These are phyloP conservation scores for Vanderwaltozyma tropicalis DNA, from an alignment of 805 yeast species.

Conservation along the genomic window DNA sequence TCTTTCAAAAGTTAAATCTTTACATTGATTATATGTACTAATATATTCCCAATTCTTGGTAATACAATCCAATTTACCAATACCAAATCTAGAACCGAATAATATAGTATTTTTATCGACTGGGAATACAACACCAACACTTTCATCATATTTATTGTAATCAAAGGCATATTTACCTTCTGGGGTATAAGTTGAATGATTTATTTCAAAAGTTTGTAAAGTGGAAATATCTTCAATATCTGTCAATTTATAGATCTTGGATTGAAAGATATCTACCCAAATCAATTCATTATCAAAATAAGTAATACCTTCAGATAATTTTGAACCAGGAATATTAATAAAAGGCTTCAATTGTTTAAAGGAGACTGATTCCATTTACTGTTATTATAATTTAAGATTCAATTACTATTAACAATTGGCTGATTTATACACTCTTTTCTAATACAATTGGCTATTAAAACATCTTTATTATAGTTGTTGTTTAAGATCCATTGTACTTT, in stretches of 20 bases:
- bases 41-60: conserved; percentile 31
- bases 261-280: conserved; percentile 35
- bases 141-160: conserved; percentile 20
- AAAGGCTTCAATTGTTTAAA: conserved; percentile 9
- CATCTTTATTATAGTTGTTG: too few relatives aligned
- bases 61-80: conserved; percentile 42
- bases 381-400: neutral
- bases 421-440: too few relatives aligned
- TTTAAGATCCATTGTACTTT: too few relatives aligned
- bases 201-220: conserved; percentile 14
- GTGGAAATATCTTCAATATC: conserved; percentile 17
- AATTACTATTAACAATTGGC: too few relatives aligned
- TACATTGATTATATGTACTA: conserved; percentile 26
- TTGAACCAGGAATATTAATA: conserved; percentile 14
- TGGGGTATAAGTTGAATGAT: conserved; percentile 11
- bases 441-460: too few relatives aligned
- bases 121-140: conserved; percentile 65
- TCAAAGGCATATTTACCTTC: conserved; percentile 8
- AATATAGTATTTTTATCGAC: conserved; percentile 41
- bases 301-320: conserved; percentile 59
- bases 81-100: conserved; percentile 57
- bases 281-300: conserved; percentile 43
- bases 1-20: conserved; percentile 25
- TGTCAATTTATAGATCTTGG: conserved; percentile 28
- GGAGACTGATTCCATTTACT: neutral